These are phyloP conservation scores for Rhizophora apiculata DNA, from an alignment of 345 rosid species.

Conservation along the genomic window DNA sequence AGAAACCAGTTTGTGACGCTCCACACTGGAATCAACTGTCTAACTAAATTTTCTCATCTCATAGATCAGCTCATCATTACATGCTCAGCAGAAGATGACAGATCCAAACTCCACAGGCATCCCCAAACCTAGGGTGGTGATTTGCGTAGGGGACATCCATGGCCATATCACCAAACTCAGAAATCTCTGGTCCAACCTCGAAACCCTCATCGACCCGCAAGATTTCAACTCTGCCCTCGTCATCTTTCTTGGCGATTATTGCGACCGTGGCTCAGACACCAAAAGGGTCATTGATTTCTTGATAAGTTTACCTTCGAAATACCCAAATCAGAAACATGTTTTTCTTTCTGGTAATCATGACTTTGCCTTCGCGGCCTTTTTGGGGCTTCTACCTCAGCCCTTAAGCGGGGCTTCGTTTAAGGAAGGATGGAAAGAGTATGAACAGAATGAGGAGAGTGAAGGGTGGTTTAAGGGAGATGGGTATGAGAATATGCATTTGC, in stretches of 20 bases:
- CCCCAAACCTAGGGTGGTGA: slow-evolving; percentile 43
- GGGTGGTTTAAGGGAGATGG: slow-evolving; percentile 75
- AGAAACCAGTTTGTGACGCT: too few species aligned
- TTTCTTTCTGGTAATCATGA: slow-evolving; percentile 78
- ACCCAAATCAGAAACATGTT: slow-evolving; percentile 59
- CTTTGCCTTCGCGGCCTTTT: slow-evolving; percentile 65
- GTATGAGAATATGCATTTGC: slow-evolving; percentile 64
- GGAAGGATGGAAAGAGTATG: slow-evolving; percentile 65
- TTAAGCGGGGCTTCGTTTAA: slow-evolving; percentile 39
- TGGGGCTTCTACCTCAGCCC: slow-evolving; percentile 53
- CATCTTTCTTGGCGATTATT: slow-evolving; percentile 87
- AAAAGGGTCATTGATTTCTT: slow-evolving; percentile 61
- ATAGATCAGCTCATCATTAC: too few species aligned
- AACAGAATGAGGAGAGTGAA: slow-evolving; percentile 55
- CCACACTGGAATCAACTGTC: too few species aligned
- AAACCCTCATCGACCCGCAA: slow-evolving; percentile 33
- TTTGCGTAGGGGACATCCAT: slow-evolving; percentile 82
- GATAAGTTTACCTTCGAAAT: slow-evolving; percentile 39
- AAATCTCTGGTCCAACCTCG: slow-evolving; percentile 69
- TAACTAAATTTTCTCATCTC: too few species aligned
- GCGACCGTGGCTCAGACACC: slow-evolving; percentile 80
- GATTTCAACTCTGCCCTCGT: slow-evolving; percentile 58
- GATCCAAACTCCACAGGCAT: not conserved
- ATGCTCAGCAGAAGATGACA: not conserved
- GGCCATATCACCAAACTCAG: slow-evolving; percentile 61